These are phyloP conservation scores for Ligustrum vulgare DNA, from an alignment of 257 asterid genomes.

Conservation along the genomic window DNA sequence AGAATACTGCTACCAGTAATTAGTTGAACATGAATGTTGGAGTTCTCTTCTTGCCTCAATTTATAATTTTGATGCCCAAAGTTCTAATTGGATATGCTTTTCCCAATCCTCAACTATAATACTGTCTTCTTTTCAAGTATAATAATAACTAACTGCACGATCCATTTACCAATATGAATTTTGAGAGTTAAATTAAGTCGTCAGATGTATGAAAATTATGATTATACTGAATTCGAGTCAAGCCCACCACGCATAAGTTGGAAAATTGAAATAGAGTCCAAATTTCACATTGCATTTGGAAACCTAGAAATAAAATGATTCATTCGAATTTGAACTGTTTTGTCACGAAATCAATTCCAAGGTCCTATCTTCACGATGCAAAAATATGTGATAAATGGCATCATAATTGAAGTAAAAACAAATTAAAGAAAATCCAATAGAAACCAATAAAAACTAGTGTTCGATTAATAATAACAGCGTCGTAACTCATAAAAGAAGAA, in stretches of 20 bases:
- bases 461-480: neutral
- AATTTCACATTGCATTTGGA: neutral
- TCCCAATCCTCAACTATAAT: neutral
- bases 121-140: neutral
- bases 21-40: neutral
- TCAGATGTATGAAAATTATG: neutral
- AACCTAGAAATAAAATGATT: neutral
- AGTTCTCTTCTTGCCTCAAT: neutral
- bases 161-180: neutral
- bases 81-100: neutral
- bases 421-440: neutral
- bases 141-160: neutral
- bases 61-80: neutral
- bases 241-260: neutral
- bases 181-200: neutral
- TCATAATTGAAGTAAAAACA: neutral
- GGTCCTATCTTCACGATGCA: neutral
- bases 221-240: neutral
- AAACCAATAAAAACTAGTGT: neutral
- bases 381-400: neutral
- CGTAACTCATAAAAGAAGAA: neutral
- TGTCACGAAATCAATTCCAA: neutral
- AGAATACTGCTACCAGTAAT: constrained; percentile 32
- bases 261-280: neutral
- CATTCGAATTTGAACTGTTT: neutral